These are phyloP conservation scores for Akanthomyces muscarius DNA, from an alignment of 2,329 filamentous ascomycete species.

Conservation along the genomic window DNA sequence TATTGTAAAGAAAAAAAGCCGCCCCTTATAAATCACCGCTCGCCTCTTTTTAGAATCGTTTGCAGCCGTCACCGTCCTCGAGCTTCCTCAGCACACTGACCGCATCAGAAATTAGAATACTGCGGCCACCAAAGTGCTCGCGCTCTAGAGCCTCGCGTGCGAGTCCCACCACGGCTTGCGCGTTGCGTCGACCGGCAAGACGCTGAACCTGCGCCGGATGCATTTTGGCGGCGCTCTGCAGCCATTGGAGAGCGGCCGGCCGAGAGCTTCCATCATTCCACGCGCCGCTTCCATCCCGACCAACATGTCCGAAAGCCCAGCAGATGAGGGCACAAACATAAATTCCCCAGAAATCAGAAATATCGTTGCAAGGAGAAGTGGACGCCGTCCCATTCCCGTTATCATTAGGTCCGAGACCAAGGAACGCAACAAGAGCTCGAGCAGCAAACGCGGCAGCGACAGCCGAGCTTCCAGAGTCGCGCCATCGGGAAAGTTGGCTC, in stretches of 20 bases:
- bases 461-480: conserved; percentile 41
- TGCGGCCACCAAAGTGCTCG: conserved; percentile 47
- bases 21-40: background rate
- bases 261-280: conserved; percentile 23
- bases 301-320: conserved; percentile 50
- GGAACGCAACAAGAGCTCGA: conserved; percentile 45
- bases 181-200: conserved; percentile 39
- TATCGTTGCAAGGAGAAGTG: conserved; percentile 29
- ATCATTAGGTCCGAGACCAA: conserved; percentile 28
- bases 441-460: conserved; percentile 49
- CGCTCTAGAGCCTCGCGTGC: conserved; percentile 43
- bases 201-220: conserved; percentile 37
- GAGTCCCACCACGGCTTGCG: conserved; percentile 44
- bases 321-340: conserved; percentile 57
- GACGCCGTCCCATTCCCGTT: conserved; percentile 11
- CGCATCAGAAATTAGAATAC: conserved; percentile 50
- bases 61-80: conserved; percentile 41
- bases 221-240: conserved; percentile 39
- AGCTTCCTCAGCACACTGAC: conserved; percentile 49
- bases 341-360: conserved; percentile 52
- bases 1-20: background rate
- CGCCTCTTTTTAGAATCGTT: conserved; percentile 35
- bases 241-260: conserved; percentile 33
- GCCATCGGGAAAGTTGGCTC: conserved; percentile 44
- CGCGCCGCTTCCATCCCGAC: conserved; percentile 20